These are phyloP conservation scores for Chaetoceros muelleri DNA, from an alignment of 108 stramenopile genomes.

Conservation along the genomic window DNA sequence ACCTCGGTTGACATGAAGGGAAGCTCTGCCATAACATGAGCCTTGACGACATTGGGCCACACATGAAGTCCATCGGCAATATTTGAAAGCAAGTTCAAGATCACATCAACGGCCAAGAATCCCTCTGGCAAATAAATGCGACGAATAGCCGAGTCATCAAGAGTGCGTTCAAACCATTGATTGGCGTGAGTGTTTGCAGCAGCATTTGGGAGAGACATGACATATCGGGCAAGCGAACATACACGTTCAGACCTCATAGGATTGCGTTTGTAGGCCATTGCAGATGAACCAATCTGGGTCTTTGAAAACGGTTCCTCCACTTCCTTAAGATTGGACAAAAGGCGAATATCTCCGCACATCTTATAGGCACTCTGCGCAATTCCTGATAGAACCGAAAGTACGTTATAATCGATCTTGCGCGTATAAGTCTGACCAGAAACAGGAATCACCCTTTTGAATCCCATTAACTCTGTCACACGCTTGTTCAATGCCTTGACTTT, in stretches of 20 bases:
- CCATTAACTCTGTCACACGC: conserved; percentile 89
- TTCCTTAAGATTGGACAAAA: conserved; percentile 96
- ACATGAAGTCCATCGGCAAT: conserved; percentile 96
- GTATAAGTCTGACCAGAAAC: conserved; percentile 99
- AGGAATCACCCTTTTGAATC: conserved; percentile 82
- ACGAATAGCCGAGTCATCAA: conserved; percentile 98
- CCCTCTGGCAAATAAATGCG: conserved; percentile 95
- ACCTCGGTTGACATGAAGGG: conserved; percentile 99
- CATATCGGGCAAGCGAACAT: conserved; percentile 89
- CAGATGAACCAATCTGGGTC: conserved; percentile 92
- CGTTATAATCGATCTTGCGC: conserved; percentile 92
- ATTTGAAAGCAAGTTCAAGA: conserved; percentile 85
- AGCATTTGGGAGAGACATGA: conserved; percentile 84
- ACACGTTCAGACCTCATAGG: conserved; percentile 95
- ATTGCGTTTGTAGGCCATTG: conserved; percentile 98
- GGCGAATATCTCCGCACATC: conserved; percentile 97
- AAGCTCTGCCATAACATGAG: conserved; percentile 94
- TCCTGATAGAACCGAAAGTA: conserved; percentile 83
- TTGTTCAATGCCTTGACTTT: conserved; percentile 85
- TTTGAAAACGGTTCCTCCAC: conserved; percentile 91
- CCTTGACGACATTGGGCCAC: conserved; percentile 92
- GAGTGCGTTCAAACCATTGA: conserved; percentile 98
- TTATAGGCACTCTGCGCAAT: conserved; percentile 95
- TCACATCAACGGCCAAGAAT: conserved; percentile 91
- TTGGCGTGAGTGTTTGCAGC: conserved; percentile 93